Evolutionary conservation across 768 basidiomycete genomes (phyloP).

Genomic region (Lyophyllum semitale): DNA sequence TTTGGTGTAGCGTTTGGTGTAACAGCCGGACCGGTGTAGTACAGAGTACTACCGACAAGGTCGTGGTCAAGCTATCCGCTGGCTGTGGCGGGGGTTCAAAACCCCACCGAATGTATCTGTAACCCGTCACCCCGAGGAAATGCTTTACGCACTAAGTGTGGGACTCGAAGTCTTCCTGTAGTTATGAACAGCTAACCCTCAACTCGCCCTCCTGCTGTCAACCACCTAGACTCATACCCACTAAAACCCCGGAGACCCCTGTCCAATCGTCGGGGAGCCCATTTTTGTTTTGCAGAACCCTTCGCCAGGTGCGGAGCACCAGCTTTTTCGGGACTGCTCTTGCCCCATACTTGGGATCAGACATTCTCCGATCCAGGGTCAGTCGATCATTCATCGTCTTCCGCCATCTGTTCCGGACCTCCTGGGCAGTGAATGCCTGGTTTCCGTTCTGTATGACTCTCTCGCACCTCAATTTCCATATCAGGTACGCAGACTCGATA

Average conservation of each 20-base stretch:
- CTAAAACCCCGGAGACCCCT: not conserved
- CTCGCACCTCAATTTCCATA: not conserved
- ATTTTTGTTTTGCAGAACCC: not conserved
- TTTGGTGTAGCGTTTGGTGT: too few species aligned
- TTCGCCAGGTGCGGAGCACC: not conserved
- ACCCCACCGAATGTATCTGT: not conserved
- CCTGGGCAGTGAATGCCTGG: not conserved
- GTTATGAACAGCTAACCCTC: not conserved
- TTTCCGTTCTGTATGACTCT: not conserved
- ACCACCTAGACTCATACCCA: not conserved
- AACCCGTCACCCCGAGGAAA: conserved; percentile 5
- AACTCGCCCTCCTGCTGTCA: not conserved
- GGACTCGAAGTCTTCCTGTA: not conserved
- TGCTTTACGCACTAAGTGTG: conserved; percentile 10
- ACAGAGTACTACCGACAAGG: not conserved
- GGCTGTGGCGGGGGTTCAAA: not conserved
- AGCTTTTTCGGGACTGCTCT: not conserved
- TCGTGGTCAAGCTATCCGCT: not conserved
- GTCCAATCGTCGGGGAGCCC: not conserved
- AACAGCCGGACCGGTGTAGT: too few species aligned
- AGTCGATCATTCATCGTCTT: not conserved
- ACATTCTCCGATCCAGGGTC: not conserved
- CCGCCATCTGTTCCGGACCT: not conserved
- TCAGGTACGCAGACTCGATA: not conserved
- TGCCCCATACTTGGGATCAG: not conserved